These are phyloP conservation scores for Gracilaria domingensis DNA, from an alignment of 23 red algal genomes.

Conservation along the genomic window DNA sequence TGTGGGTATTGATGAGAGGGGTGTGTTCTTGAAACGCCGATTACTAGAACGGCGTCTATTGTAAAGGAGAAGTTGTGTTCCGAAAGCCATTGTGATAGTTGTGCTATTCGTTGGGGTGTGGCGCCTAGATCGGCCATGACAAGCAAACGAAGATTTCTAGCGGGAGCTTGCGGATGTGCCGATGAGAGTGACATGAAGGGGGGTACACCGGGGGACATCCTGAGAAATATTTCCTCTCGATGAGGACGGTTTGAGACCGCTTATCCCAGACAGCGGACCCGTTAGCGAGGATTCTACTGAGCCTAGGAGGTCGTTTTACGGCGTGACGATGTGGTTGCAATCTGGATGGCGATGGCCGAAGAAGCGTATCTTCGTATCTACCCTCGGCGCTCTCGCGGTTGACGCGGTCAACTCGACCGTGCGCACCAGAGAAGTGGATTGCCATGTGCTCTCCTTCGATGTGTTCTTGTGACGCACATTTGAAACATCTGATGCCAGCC, in stretches of 20 bases:
- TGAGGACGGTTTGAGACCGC: background rate
- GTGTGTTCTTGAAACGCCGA: conserved; percentile 41
- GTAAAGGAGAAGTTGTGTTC: conserved; percentile 52
- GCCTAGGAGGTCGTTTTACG: too few relatives aligned
- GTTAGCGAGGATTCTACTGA: background rate
- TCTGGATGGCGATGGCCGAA: background rate
- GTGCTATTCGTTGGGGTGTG: conserved; percentile 53
- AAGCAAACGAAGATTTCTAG: conserved; percentile 47
- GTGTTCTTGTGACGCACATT: background rate
- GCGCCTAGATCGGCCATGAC: conserved; percentile 54
- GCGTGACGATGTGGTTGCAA: background rate
- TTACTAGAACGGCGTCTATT: conserved; percentile 55
- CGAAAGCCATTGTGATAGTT: conserved; percentile 61
- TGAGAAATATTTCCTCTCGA: background rate
- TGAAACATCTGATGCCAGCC: too few relatives aligned
- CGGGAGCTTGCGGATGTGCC: background rate
- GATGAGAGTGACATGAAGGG: conserved; percentile 54
- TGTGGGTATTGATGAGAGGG: conserved; percentile 28
- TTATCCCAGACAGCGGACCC: background rate
- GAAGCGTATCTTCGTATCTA: too few relatives aligned
- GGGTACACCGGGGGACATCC: background rate
- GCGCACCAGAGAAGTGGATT: too few relatives aligned
- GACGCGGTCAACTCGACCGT: too few relatives aligned
- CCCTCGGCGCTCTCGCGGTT: too few relatives aligned
- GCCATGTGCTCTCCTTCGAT: too few relatives aligned